Percentiles rank a stretch among this genome's conserved stretches.
These are phyloP conservation scores for Camellia oleifera DNA, from an alignment of 179 eudicot species.

Conservation along the genomic window DNA sequence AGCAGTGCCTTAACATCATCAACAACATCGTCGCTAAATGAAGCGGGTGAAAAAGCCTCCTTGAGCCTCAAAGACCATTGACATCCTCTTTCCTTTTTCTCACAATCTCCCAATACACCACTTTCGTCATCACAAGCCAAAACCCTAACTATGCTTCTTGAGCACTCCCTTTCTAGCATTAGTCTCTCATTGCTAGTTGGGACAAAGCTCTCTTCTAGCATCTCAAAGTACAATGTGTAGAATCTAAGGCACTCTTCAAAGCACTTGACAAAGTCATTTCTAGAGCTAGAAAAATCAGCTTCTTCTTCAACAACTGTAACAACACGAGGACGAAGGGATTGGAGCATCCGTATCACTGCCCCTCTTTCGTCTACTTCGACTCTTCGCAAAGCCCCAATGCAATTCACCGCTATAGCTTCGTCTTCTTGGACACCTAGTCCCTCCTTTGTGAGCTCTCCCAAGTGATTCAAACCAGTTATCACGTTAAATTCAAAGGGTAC, in stretches of 20 bases:
- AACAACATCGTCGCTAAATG: slow-evolving; percentile 40
- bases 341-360: slow-evolving; percentile 25
- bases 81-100: slow-evolving; percentile 39
- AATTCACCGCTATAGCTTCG: slow-evolving; percentile 45
- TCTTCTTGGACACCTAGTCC: slow-evolving; percentile 33
- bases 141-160: slow-evolving; percentile 39
- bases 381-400: slow-evolving; percentile 35
- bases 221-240: slow-evolving; percentile 42
- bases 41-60: slow-evolving; percentile 21
- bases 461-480: slow-evolving; percentile 17
- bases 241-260: slow-evolving; percentile 53
- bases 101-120: slow-evolving; percentile 26
- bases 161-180: slow-evolving; percentile 47
- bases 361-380: slow-evolving; percentile 30
- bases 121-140: slow-evolving; percentile 38
- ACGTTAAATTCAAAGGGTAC: slow-evolving; percentile 50
- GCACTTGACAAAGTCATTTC: slow-evolving; percentile 42
- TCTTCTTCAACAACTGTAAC: slow-evolving; percentile 52
- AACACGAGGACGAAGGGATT: slow-evolving; percentile 33
- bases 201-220: slow-evolving; percentile 49
- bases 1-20: slow-evolving; percentile 49
- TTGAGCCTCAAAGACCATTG: slow-evolving; percentile 42
- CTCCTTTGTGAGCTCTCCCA: slow-evolving; percentile 36
- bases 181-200: slow-evolving; percentile 45
- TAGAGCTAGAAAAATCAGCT: slow-evolving; percentile 39